A percentile compares a stretch with the other conserved stretches of the same genome.
phyloP scores from a whole-genome alignment of 2,329 filamentous ascomycete species.

The Alternaria atra region DNA sequence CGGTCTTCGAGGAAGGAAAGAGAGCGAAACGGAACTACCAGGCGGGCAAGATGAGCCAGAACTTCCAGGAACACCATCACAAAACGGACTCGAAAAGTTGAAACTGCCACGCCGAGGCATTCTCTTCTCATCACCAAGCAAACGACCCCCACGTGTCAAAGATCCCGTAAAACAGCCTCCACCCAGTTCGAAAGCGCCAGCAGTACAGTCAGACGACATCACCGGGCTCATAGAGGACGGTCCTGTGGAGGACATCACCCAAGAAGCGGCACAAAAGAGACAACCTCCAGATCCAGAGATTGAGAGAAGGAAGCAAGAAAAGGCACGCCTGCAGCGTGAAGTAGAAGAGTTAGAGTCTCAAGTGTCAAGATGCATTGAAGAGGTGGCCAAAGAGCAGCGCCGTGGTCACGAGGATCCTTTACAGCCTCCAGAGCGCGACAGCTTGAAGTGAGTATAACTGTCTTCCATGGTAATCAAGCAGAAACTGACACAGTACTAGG shows the following conservation, averaged over 20 bases:
- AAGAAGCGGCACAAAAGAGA: constrained; percentile 7
- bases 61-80: constrained; percentile 34
- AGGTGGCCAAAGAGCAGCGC: constrained; percentile 40
- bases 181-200: constrained; percentile 21
- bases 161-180: constrained; percentile 26
- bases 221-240: constrained; percentile 22
- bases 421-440: constrained; percentile 30
- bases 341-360: constrained; percentile 45
- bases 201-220: constrained; percentile 23
- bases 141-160: constrained; percentile 34
- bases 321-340: constrained; percentile 37
- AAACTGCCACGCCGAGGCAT: constrained; percentile 36
- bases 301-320: constrained; percentile 44
- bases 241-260: background rate
- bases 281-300: constrained; percentile 33
- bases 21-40: constrained; percentile 11
- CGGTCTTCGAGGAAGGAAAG: constrained; percentile 8
- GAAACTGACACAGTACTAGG: constrained; percentile 26
- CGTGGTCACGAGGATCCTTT: constrained; percentile 21
- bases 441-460: constrained; percentile 32
- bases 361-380: constrained; percentile 38
- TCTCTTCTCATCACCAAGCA: constrained; percentile 46
- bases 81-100: constrained; percentile 18
- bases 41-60: constrained; percentile 23
- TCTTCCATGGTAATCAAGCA: background rate